phyloP scores from a whole-genome alignment of 1,284 basidiomycete species.

The Ceratobasidium papillatum region DNA sequence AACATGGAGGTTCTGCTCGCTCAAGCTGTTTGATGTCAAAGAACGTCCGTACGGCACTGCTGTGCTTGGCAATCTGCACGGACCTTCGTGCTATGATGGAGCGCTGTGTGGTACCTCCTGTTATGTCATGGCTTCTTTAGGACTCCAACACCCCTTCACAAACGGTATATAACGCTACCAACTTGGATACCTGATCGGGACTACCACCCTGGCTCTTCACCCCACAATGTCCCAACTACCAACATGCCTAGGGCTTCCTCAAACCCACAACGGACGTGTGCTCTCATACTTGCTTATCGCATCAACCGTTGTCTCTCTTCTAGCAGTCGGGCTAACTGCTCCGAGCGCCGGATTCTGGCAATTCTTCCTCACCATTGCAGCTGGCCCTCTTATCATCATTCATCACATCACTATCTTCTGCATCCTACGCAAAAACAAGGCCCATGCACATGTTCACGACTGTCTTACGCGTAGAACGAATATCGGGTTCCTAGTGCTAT shows the following conservation, averaged over 20 bases:
- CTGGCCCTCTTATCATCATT: not conserved
- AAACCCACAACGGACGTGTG: not conserved
- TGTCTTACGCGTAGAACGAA: slow-evolving; percentile 1
- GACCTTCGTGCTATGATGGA: too few relatives aligned
- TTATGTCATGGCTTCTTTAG: too few relatives aligned
- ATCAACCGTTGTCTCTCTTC: not conserved
- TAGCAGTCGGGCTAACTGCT: not conserved
- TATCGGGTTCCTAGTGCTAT: not conserved
- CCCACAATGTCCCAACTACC: not conserved
- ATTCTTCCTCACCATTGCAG: not conserved
- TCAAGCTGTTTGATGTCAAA: too few relatives aligned
- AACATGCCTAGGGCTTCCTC: not conserved
- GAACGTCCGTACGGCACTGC: too few relatives aligned
- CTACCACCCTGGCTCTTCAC: too few relatives aligned
- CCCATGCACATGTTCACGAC: not conserved
- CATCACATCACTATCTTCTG: slow-evolving; percentile 10
- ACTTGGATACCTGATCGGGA: not conserved
- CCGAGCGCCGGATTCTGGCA: slow-evolving; percentile 7
- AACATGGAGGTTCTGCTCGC: too few relatives aligned
- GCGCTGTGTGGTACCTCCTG: too few relatives aligned
- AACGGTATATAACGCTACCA: not conserved
- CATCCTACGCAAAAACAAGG: not conserved
- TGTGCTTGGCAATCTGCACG: too few relatives aligned
- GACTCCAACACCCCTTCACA: not conserved
- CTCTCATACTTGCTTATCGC: not conserved